phyloP scores from a whole-genome alignment of 202 grass and related monocot genomes.

The Hordeum pubiflorum region DNA sequence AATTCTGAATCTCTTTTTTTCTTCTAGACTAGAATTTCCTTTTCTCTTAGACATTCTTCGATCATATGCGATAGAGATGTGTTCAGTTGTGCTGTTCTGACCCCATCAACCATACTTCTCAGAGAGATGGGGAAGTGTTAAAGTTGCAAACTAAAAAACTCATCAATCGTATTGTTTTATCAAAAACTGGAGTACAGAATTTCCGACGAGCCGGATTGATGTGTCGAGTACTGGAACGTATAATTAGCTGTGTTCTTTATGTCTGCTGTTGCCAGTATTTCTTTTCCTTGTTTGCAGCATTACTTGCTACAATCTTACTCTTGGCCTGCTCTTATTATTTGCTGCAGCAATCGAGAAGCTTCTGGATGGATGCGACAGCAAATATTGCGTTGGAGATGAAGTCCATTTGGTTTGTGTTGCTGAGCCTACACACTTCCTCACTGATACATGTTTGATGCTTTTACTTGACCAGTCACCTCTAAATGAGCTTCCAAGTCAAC shows the following conservation, averaged over 20 bases:
- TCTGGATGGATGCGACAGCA: constrained; percentile 50
- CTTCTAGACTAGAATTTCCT: background rate
- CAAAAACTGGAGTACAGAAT: background rate
- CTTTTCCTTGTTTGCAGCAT: background rate
- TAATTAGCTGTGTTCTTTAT: background rate
- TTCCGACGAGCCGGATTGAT: background rate
- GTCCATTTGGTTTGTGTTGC: constrained; percentile 59
- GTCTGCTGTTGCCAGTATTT: background rate
- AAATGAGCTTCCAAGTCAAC: background rate
- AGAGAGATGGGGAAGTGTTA: background rate
- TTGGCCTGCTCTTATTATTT: constrained; percentile 15
- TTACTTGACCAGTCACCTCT: background rate
- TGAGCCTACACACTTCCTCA: background rate
- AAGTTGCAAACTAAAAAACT: background rate
- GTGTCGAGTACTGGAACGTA: background rate
- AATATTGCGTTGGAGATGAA: constrained; percentile 78
- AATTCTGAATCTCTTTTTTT: background rate
- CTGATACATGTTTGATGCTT: constrained; percentile 7
- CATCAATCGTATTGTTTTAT: background rate
- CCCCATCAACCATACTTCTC: background rate
- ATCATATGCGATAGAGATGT: background rate
- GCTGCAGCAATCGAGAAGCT: constrained; percentile 71
- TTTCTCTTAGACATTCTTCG: background rate
- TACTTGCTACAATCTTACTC: background rate
- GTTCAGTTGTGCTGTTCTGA: background rate